Evolutionary conservation across 1,284 basidiomycete genomes (phyloP), one percentile per base, ranked within the genome.

Genomic region (Dichomitus squalens): DNA sequence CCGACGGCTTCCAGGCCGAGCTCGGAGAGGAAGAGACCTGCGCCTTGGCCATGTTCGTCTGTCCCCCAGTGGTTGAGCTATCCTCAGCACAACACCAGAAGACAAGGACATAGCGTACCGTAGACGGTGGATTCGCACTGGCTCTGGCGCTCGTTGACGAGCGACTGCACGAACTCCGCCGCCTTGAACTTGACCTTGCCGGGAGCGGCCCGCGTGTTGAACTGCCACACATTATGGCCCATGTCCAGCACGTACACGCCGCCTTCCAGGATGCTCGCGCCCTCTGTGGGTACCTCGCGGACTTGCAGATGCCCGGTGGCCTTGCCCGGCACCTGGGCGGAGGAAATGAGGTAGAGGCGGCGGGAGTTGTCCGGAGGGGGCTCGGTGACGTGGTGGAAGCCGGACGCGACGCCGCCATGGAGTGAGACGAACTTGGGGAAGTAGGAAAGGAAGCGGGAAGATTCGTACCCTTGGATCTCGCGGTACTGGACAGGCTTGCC

Each of bases 241-340:
- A 81, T 81, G 66, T 87, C 85, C 12, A 86, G 72, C 20, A 86
- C 76, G 64, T 84, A 86, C 1, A 83, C 82, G 44, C 83, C 81
- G 9, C 83, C 84, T 54, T 76, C 75, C 5, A 79, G 68, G 49
- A 86, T 70, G 66, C 78, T 83, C 27, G 74, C 51, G 6, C 75
- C 76, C n/a, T 73, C 73, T 0, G 76, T 67, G 1, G 73, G 63
- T 7, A 85, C 79, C 68, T 85, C 77, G 48, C 81, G 76, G 8
- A 85, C 76, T 40, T 81, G 71, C 20, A 82, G 70, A 39, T 70
- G 75, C 29, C 71, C 68, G 11, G 66, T 39, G 31, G 51, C 39
- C 9, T 48, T 49, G 7, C 53, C 55, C 4, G 51, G 36, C 11
- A 47, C 44, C 11, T 60, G 58, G 7, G 46, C 55, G 9, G 68